These are phyloP conservation scores for Smittium culicis DNA, from an alignment of 371 early-diverging fungal genomes.

Conservation along the genomic window DNA sequence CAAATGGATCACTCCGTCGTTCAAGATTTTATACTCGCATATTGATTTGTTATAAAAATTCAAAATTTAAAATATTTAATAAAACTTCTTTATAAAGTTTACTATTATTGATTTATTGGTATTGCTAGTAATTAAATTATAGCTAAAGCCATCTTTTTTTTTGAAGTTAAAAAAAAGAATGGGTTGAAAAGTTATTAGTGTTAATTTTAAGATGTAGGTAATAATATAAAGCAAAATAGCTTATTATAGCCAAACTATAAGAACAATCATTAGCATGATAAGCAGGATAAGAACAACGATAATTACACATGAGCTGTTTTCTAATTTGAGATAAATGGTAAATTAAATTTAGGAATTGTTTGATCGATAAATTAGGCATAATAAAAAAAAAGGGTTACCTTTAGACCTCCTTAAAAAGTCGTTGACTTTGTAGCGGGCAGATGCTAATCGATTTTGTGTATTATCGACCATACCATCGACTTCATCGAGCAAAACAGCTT, in stretches of 20 bases:
- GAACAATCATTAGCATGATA: conserved; percentile 35
- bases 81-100: too few relatives aligned
- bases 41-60: too few relatives aligned
- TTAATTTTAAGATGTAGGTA: too few relatives aligned
- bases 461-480: conserved; percentile 37
- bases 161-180: too few relatives aligned
- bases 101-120: too few relatives aligned
- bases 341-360: too few relatives aligned
- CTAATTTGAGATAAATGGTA: neutral
- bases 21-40: neutral
- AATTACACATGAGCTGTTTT: conserved; percentile 19
- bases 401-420: conserved; percentile 17
- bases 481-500: conserved; percentile 26
- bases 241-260: conserved; percentile 13
- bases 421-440: conserved; percentile 36
- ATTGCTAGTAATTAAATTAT: too few relatives aligned
- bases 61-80: too few relatives aligned
- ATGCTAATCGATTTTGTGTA: conserved; percentile 36
- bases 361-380: neutral
- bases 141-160: too few relatives aligned
- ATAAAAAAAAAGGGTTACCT: neutral
- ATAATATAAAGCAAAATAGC: too few relatives aligned
- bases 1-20: conserved; percentile 7
- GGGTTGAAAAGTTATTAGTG: too few relatives aligned
- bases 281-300: conserved; percentile 20